Conservation (phyloP, 768 basidiomycete species). For the Dioszegia aurantiaca region DNA sequence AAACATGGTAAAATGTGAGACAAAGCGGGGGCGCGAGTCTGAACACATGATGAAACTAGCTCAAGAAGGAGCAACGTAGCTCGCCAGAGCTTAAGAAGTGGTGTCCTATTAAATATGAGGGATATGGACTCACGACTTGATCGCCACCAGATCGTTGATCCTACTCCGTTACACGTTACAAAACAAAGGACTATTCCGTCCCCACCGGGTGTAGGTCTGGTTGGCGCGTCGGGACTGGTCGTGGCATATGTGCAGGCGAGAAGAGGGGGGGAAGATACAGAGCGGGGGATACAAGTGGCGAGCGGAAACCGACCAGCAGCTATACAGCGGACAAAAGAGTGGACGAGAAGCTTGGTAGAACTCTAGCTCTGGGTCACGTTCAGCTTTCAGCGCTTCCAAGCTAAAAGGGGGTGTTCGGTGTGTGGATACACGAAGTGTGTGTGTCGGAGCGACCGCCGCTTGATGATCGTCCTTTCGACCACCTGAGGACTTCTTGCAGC, state of each 20-base stretch:
- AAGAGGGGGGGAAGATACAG: not conserved
- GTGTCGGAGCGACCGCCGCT: too few relatives aligned
- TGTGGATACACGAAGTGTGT: too few relatives aligned
- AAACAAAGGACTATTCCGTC: not conserved
- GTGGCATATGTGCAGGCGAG: conserved; percentile 3
- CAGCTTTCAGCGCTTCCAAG: too few relatives aligned
- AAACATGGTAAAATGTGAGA: conserved; percentile 2
- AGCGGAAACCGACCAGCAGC: conserved; percentile 1
- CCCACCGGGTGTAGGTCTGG: not conserved
- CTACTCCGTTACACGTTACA: not conserved
- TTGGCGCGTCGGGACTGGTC: not conserved
- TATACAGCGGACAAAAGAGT: not conserved
- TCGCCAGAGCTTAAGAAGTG: too few relatives aligned
- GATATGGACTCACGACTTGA: too few relatives aligned
- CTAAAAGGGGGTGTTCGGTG: too few relatives aligned
- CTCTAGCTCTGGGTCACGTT: too few relatives aligned
- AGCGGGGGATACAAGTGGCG: not conserved
- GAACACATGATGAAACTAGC: conserved; percentile 2
- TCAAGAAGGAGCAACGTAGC: too few relatives aligned
- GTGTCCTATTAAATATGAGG: too few relatives aligned
- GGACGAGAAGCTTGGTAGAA: too few relatives aligned
- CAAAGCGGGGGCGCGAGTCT: conserved; percentile 4
- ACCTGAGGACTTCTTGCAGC: too few relatives aligned
- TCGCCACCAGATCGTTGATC: not conserved
- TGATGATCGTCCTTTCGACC: too few relatives aligned